Evolutionary conservation across 1,284 basidiomycete species (phyloP).

Genomic region (Pseudozyma hubeiensis): DNA sequence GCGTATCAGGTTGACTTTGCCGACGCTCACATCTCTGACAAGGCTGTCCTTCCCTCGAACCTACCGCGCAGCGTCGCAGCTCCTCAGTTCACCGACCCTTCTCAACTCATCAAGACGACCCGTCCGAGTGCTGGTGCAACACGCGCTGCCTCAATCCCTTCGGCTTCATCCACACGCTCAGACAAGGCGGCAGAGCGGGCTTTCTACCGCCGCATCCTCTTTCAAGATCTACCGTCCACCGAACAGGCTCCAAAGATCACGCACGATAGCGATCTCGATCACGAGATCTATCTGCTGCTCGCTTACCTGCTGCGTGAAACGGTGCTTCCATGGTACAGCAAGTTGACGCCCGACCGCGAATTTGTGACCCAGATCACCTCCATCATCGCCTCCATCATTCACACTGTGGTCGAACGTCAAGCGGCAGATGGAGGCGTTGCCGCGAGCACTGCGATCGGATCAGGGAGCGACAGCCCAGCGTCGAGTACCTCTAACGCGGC

Average conservation of each 20-base stretch:
- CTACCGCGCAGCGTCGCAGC: not conserved
- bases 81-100: not conserved
- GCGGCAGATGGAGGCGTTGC: not conserved
- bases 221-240: slow-evolving; percentile 28
- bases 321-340: slow-evolving; percentile 57
- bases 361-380: slow-evolving; percentile 43
- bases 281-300: slow-evolving; percentile 47
- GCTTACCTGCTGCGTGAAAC: slow-evolving; percentile 51
- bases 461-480: slow-evolving; percentile 23
- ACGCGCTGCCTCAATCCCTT: not conserved
- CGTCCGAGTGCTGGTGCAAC: not conserved
- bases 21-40: not conserved
- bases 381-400: slow-evolving; percentile 32
- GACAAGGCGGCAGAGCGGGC: slow-evolving; percentile 29
- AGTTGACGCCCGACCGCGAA: slow-evolving; percentile 54
- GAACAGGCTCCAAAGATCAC: slow-evolving; percentile 25
- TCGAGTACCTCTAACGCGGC: not conserved
- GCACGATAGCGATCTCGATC: slow-evolving; percentile 39
- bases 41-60: not conserved
- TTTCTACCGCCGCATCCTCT: slow-evolving; percentile 49
- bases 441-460: not conserved
- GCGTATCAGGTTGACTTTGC: slow-evolving; percentile 20
- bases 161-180: not conserved
- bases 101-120: not conserved
- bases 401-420: slow-evolving; percentile 22